Base-by-base conservation (phyloP, 345 rosid species). In the Microcos paniculata region DNA sequence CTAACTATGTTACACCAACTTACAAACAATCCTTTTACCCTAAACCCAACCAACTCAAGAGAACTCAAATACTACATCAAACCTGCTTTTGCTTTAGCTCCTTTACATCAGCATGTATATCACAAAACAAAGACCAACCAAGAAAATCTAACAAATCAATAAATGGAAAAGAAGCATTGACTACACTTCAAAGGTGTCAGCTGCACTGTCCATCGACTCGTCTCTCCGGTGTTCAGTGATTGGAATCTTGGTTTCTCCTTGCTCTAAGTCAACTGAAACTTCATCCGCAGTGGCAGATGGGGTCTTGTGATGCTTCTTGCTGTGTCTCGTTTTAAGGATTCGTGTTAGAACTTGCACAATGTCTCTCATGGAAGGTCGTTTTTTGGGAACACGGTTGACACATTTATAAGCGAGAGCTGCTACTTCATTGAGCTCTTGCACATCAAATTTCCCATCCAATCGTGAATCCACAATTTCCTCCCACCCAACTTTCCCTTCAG, bases 351-450 rank as follows among this genome's bases (percentile, higher is more conserved):
- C 95, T 83, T 90, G 98, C 57, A 96, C 99, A 31, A 90, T 88
- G 84, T 96, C 99, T 74, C 99, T 88, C 97, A 94, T 92, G 71
- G 91, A 87, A 40, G 98, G 97, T 18, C 99, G 89, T 85, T 89
- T 96, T 58, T 87, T 89, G 1, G 99, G 89, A 21, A 74, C 79
- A 4, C 89, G 93, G 84, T 85, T 86, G 56, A 96, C 85, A 65
- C 97, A 91, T 84, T 85, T 94, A 84, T 96, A 96, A 0, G 98
- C 99, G 42, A 94, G 88, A 75, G 90, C 87, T 43, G 99, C 95
- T 58, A 96, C 88, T 75, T 93, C 92, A 38, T 96, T 92, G 76
- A 94, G 91, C 83, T 93, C 99, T 80, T 86, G 82, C 71, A 85
- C 4, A 42, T 93, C 90, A 16, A 88, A 91, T 68, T 81, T 88